Evolutionary conservation across 257 asterid genomes (phyloP), one percentile per base, ranked within the genome.

Genomic region (Solanum arcanum): DNA sequence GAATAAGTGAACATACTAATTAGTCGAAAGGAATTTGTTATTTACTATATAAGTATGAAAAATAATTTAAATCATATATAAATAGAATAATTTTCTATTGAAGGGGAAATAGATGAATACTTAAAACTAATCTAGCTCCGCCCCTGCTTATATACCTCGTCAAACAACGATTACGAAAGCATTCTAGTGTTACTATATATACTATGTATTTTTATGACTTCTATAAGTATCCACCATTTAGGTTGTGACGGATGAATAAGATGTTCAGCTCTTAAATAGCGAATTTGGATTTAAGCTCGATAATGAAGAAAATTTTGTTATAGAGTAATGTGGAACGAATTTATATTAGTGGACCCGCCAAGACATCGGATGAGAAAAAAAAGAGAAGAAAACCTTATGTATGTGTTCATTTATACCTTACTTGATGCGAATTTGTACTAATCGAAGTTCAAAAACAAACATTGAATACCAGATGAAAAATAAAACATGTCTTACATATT

Each of bases 371-470:
- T 66, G 73, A 12, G 18, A n/a, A n/a, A 64, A 2, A 64, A n/a
- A 56, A 56, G 0, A 5, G 2, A 52, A 49, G 0, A 49, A 49
- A 66, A 66, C 0, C 18, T 27, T 27, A 6, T 5, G 39, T 35
- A 35, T 35, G 39, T 35, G 39, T 35, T 35, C 39, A 35, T 35
- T 5, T 66, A 66, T 66, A 27, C 1, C 7, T 70, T 29, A 37
- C 39, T 1, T 5, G 6, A 6, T 37, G 77, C 0, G 12, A 69
- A 3, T 68, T 7, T 7, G 11, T 6, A 29, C 15, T 69, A 69
- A 15, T 29, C 3, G 6, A 7, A 7, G 5, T 14, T 14, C 0
- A 2, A 14, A 68, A 29, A 3, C 21, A 4, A 0, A 15, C 9
- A 1, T 69, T 5, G 8, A 62, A n/a, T 4, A 62, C 14, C 13